Base-by-base conservation (phyloP, 177 flowering plant species). In the Vitis hybrid region DNA sequence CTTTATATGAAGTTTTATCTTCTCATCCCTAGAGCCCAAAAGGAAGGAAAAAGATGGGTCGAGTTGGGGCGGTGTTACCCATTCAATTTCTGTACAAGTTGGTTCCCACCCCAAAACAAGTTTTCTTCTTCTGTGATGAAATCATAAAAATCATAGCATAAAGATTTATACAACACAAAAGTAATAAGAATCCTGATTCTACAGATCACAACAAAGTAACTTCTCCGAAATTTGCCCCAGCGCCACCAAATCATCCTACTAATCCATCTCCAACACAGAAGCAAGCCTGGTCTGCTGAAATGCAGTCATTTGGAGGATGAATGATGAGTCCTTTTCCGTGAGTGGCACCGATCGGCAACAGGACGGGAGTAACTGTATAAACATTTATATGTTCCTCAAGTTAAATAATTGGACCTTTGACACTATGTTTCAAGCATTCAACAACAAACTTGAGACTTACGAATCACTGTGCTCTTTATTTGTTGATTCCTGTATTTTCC, bases 331-430 rank as follows among this genome's bases (percentile, higher is more conserved):
- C 81, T 86, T 61, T 84, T 86, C 53, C 71, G 64, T 10, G 86
- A 77, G 60, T 11, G 58, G 33, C 66, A 51, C 68, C 75, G 74
- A 29, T 77, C 82, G n/a, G 71, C 33, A 57, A 66, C 78, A 67
- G 71, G 72, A 18, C 64, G 80, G 4, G 77, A 72, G 72, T 71
- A 76, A 73, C 90, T 87, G 85, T 77, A 78, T 2, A 66, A 65
- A 39, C 45, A 39, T 39, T 4, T 39, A 39, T 4, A 33, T 8
- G 15, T 7, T 48, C 33, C 57, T 60, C 33, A 60, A 67, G 45
- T 56, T 56, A 45, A 22, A 15, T 33, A 29, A 51, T 3, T 15
- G 1, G 55, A 18, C 6, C 13, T 6, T 8, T 8, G 2, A 7
- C 52, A n/a, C 1, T 2, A 14, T 5, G 13, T 14, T 18, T 52